These are phyloP conservation scores for thale cress (Arabidopsis thaliana) DNA, from an alignment of 345 rosid genomes.

Conservation along the genomic window TAIR10.1 NC_003070.9:3954501-3955000, in stretches of 20 bases:
- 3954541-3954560: constrained; percentile 76
- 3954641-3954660: not conserved
- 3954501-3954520: constrained; percentile 76
- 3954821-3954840: not conserved
- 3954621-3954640: not conserved
- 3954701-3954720: constrained; percentile 96
- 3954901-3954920: constrained; percentile 70
- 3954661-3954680: constrained; percentile 19
- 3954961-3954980: constrained; percentile 87
- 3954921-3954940: constrained; percentile 91
- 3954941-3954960: constrained; percentile 92
- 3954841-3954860: constrained; percentile 2
- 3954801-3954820: constrained; percentile 50
- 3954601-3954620: constrained; percentile 79
- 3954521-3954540: constrained; percentile 88
- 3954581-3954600: constrained; percentile 97
- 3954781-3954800: constrained; percentile 76
- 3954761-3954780: constrained; percentile 89
- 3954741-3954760: constrained; percentile 80
- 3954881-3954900: constrained; percentile 76
- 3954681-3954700: constrained; percentile 86
- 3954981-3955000: constrained; percentile 90
- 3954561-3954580: constrained; percentile 93
- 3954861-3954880: constrained; percentile 18
- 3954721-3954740: constrained; percentile 98